A percentile compares a stretch with the other conserved stretches of the same genome.
These are phyloP conservation scores for Guadua angustifolia DNA, from an alignment of 176 grass and related monocot genomes.

Conservation along the genomic window DNA sequence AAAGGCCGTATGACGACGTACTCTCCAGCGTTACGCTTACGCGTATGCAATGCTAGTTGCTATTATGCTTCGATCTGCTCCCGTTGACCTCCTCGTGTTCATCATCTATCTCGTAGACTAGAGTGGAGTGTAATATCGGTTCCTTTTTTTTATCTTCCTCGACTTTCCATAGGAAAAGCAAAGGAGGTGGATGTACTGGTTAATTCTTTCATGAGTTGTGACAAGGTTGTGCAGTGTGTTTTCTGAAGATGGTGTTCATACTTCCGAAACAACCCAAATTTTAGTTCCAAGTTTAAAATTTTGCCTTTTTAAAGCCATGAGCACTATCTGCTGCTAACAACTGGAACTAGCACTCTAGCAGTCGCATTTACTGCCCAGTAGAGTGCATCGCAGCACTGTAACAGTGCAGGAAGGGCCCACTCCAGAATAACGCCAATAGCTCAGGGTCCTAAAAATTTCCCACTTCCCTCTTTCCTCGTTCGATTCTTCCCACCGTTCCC, in stretches of 20 bases:
- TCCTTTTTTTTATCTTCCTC: no score
- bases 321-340: not conserved
- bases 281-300: not conserved
- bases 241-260: not conserved
- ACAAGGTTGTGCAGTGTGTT: not conserved
- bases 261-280: not conserved
- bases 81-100: no score
- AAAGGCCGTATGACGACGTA: no score
- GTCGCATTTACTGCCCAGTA: not conserved
- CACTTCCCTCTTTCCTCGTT: conserved; percentile 36
- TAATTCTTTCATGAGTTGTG: not conserved
- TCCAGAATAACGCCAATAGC: no score
- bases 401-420: not conserved
- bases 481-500: conserved; percentile 42
- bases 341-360: not conserved
- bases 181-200: no score
- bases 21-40: no score
- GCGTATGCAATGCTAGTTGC: no score
- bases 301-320: not conserved
- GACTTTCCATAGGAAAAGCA: no score
- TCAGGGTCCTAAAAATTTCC: conserved; percentile 5
- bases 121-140: no score
- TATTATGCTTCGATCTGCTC: no score
- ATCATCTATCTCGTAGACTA: no score
- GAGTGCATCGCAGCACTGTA: not conserved